These are phyloP conservation scores for Ocimum tenuiflorum DNA, from an alignment of 257 asterid genomes.

Conservation along the genomic window DNA sequence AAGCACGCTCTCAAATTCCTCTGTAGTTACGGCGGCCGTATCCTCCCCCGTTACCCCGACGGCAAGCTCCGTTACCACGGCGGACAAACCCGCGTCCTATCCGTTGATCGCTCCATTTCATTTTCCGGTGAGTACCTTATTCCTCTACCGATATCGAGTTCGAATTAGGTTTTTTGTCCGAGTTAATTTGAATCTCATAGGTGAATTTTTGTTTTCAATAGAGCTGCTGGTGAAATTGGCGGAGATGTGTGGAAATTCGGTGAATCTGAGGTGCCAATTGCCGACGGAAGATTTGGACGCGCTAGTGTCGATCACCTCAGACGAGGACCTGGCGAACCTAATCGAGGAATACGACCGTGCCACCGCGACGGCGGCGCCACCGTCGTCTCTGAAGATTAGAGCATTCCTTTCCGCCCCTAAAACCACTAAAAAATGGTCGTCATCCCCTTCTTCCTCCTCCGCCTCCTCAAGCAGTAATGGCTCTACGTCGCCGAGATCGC, in stretches of 20 bases:
- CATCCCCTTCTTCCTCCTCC: constrained; percentile 39
- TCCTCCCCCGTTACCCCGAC: constrained; percentile 72
- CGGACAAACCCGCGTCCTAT: constrained; percentile 78
- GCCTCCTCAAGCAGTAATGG: constrained; percentile 30
- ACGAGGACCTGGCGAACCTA: constrained; percentile 65
- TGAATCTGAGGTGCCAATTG: constrained; percentile 57
- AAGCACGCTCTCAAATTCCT: constrained; percentile 38
- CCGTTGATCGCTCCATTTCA: constrained; percentile 55
- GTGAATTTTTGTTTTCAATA: not conserved
- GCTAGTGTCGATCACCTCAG: constrained; percentile 60
- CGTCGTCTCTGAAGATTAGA: constrained; percentile 46
- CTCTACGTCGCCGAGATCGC: constrained; percentile 34
- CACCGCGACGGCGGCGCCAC: constrained; percentile 19
- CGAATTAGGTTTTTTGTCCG: no score
- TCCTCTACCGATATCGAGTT: no score
- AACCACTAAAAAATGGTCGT: constrained; percentile 27
- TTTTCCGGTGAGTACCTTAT: constrained; percentile 44
- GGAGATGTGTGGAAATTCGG: constrained; percentile 57
- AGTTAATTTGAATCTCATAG: not conserved
- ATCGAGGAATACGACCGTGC: constrained; percentile 67
- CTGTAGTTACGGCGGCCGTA: constrained; percentile 90
- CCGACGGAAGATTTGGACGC: constrained; percentile 83
- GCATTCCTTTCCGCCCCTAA: constrained; percentile 52
- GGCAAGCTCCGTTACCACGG: constrained; percentile 92
- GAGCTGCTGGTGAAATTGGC: constrained; percentile 62